Evolutionary conservation across 805 yeast species (phyloP).

Genomic region (Lipomyces orientalis): DNA sequence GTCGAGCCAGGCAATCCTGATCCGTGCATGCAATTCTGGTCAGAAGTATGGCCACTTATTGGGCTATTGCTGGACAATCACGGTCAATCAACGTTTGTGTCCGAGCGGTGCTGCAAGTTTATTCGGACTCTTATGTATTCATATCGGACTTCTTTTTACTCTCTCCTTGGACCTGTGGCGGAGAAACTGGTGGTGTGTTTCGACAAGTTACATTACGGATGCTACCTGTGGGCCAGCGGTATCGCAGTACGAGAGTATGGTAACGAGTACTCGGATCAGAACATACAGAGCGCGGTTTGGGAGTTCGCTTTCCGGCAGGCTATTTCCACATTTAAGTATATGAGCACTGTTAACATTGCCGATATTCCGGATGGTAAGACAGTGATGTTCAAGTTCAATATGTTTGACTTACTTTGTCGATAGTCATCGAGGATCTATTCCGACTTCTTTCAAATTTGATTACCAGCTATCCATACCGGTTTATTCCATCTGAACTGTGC

Average conservation of each 20-base stretch:
- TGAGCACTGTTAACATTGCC: slow-evolving; percentile 41
- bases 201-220: slow-evolving; percentile 70
- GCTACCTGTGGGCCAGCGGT: slow-evolving; percentile 91
- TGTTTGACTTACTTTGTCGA: neutral
- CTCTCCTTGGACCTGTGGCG: slow-evolving; percentile 68
- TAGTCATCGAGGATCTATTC: slow-evolving; percentile 80
- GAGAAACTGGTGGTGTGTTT: slow-evolving; percentile 73
- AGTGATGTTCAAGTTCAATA: neutral
- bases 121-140: slow-evolving; percentile 69
- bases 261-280: slow-evolving; percentile 54
- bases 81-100: slow-evolving; percentile 65
- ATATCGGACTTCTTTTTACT: slow-evolving; percentile 60
- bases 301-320: slow-evolving; percentile 73
- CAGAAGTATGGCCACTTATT: slow-evolving; percentile 67
- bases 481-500: slow-evolving; percentile 51
- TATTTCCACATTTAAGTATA: slow-evolving; percentile 58
- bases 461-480: slow-evolving; percentile 70
- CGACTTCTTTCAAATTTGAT: slow-evolving; percentile 77
- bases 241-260: slow-evolving; percentile 71
- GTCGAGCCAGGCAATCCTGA: slow-evolving; percentile 41
- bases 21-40: slow-evolving; percentile 60
- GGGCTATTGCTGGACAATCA: slow-evolving; percentile 55
- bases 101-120: slow-evolving; percentile 76
- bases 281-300: slow-evolving; percentile 68
- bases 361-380: slow-evolving; percentile 58